Evolutionary conservation across 2,329 filamentous ascomycete species (phyloP).

Genomic region (Lasiodiplodia gonubiensis): DNA sequence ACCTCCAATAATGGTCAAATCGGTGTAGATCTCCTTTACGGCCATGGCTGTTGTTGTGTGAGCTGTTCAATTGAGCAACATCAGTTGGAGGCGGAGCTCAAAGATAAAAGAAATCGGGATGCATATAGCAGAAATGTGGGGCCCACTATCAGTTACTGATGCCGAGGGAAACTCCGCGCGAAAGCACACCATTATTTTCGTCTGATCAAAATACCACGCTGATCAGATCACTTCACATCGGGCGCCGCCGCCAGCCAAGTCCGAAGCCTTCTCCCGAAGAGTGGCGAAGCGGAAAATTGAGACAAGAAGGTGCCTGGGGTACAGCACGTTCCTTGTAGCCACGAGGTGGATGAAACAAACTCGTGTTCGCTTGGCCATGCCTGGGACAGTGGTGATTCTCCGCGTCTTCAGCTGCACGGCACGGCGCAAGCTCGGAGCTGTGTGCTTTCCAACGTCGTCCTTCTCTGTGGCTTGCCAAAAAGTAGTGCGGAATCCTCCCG

Average conservation of each 20-base stretch:
- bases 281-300: neutral
- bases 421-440: constrained; percentile 12
- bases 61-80: neutral
- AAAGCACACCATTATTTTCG: neutral
- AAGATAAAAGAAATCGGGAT: neutral
- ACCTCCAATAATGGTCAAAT: constrained; percentile 33
- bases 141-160: neutral
- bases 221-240: constrained; percentile 12
- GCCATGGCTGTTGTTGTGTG: constrained; percentile 6
- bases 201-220: neutral
- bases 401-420: neutral
- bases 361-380: constrained; percentile 19
- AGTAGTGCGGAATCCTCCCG: constrained; percentile 13
- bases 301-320: neutral
- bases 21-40: constrained; percentile 21
- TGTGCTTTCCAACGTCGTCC: no score
- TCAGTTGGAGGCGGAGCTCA: neutral
- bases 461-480: neutral
- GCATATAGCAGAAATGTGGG: neutral
- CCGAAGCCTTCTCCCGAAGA: neutral
- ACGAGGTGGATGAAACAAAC: constrained; percentile 1
- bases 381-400: neutral
- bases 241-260: neutral
- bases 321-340: neutral
- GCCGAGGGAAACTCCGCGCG: neutral